Evolutionary conservation across 2,329 filamentous ascomycete species (phyloP), one percentile per base, ranked within the genome.

Genomic region (Beauveria varroae): DNA sequence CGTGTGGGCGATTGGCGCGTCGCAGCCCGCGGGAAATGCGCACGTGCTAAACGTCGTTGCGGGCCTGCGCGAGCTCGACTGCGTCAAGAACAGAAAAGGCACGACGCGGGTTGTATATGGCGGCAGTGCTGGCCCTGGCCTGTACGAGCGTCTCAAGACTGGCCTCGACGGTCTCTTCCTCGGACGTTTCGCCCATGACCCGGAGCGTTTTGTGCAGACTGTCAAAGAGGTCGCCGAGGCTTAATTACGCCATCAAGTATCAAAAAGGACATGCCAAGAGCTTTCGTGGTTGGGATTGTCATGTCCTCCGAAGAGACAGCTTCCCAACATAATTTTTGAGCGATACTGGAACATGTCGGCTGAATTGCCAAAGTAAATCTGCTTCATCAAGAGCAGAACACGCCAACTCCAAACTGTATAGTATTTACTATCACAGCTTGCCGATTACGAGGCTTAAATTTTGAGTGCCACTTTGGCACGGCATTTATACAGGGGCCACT

Each of bases 1-100:
- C 8, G 90, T 95, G 1, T 96, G 91, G 91, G 91, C 91, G 1
- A 96, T 95, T 72, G 91, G 91, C 0, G 86, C 90, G 10, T 77
- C 81, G 1, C 78, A 87, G 68, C 90, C 91, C 2, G 91, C 91
- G 0, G 81, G 81, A 8, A 82, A 86, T 20, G 86, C 87, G 64
- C 87, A 96, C 70, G 88, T 96, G 0, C 81, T 87, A 4, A 81
- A 79, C 43, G 89, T 95, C 2, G 86, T 89, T 18, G 80, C 81
- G 67, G 84, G 83, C 20, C 79, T 93, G 54, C 80, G 87, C 59
- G 68, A 69, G 6, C 72, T 84, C 12, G 79, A 83, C 28, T 76
- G 81, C 58, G 75, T 85, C 7, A 73, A 74, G 62, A 69, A 69
- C 22, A 77, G 86, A 55, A 75, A 74, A 12, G 88, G 85, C 0